Percentiles rank a stretch among this genome's conserved stretches.
Conservation (phyloP, 2,329 filamentous ascomycete species). For the Monosporascus cannonballus region DNA sequence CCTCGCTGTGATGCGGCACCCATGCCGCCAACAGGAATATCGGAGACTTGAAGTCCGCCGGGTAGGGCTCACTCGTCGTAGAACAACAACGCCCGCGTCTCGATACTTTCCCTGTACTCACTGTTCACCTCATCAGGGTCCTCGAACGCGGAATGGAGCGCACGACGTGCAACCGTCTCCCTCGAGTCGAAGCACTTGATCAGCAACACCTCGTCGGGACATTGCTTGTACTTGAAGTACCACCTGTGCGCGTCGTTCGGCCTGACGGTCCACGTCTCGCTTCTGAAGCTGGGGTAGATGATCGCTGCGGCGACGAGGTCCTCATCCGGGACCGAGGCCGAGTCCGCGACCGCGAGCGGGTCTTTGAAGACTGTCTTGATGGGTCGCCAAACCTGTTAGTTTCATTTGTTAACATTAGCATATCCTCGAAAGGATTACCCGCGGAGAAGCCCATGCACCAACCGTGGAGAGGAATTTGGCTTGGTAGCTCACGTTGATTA, state of each 20-base stretch:
- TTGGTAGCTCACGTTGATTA: constrained; percentile 19
- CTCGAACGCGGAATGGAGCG: constrained; percentile 49
- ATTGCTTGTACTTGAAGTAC: constrained; percentile 45
- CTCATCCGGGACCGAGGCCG: constrained; percentile 28
- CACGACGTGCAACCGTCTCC: constrained; percentile 41
- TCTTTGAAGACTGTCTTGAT: constrained; percentile 39
- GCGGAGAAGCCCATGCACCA: too few relatives aligned
- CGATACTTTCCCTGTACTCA: constrained; percentile 46
- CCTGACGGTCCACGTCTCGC: constrained; percentile 33
- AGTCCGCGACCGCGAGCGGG: constrained; percentile 35
- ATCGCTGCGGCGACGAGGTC: constrained; percentile 34
- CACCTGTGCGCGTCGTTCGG: constrained; percentile 36
- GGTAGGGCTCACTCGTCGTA: constrained; percentile 22
- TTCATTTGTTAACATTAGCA: constrained; percentile 2
- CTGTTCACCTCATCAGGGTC: constrained; percentile 37
- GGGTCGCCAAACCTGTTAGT: constrained; percentile 37
- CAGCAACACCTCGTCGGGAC: constrained; percentile 44
- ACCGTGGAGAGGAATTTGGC: neutral
- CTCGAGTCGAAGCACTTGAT: constrained; percentile 56
- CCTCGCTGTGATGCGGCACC: too few relatives aligned
- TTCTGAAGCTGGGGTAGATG: constrained; percentile 26
- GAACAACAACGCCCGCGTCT: constrained; percentile 47
- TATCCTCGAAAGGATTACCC: neutral
- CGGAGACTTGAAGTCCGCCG: neutral
- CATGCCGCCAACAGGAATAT: too few relatives aligned